Evolutionary conservation across 2,329 filamentous ascomycete species (phyloP), one percentile per base, ranked within the genome.

Genomic region (Fusarium compactum): DNA sequence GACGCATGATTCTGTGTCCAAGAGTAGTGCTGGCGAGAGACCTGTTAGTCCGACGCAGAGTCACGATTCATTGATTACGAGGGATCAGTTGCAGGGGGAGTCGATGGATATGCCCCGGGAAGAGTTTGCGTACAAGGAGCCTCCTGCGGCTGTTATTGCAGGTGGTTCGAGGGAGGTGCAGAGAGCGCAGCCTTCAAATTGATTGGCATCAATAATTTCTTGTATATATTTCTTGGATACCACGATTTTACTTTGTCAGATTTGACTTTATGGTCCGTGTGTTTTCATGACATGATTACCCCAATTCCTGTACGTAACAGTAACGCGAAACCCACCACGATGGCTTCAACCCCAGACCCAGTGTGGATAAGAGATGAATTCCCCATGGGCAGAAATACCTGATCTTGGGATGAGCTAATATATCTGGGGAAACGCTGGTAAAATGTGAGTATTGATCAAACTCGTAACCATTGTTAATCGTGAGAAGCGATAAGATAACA

Each of bases 41-140:
- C 62, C 62, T 12, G 45, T 71, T 3, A 77, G 75, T 43, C 74
- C 75, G 5, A 75, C 75, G 25, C 74, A 74, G 58, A 77, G 75
- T 53, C 73, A 77, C 40, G 75, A 77, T 58, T 74, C 68, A 32
- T 70, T 77, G 11, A 75, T 77, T 6, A 71, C 70, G 4, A 51
- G 74, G 10, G 74, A 76, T 25, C 71, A 69, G 8, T 34, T 67
- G 6, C 50, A 70, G 4, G 58, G 48, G 2, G 58, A 51, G 3
- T 71, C 72, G 3, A 65, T 71, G 44, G 72, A 74, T 16, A 61
- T 68, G 3, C 14, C 58, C 0, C 45, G 64, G 3, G 38, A 59
- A 5, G 55, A 48, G 1, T 62, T 71, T 43, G 43, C 43, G 8
- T 65, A 64, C 20, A 47, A 24, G 44, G 60, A 65, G 9, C 73